phyloP scores from a whole-genome alignment of 768 basidiomycete species.

The Coprinopsis sp. region DNA sequence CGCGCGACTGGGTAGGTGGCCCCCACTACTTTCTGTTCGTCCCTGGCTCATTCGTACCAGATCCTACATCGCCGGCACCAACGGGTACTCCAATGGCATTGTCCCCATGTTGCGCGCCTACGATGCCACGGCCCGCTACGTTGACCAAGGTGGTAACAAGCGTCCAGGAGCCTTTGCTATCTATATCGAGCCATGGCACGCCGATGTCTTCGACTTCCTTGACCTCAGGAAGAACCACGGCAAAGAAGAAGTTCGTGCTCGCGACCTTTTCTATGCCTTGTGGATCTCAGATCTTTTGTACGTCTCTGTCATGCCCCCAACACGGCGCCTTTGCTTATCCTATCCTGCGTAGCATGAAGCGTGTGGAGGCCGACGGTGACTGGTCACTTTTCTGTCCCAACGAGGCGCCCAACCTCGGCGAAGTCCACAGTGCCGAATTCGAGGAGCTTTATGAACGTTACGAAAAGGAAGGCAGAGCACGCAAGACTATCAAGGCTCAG shows the following conservation, averaged over 20 bases:
- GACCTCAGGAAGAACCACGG: conserved; percentile 99
- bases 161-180: conserved; percentile 98
- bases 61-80: conserved; percentile 98
- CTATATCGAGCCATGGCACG: conserved; percentile 99
- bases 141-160: conserved; percentile 99
- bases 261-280: conserved; percentile 95
- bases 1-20: conserved; percentile 81
- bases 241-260: conserved; percentile 94
- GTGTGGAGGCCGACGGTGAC: conserved; percentile 81
- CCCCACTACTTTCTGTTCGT: not conserved
- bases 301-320: conserved; percentile 21
- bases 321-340: not conserved
- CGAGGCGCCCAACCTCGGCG: conserved; percentile 86
- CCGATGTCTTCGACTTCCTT: conserved; percentile 95
- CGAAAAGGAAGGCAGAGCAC: conserved; percentile 84
- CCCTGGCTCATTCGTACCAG: conserved; percentile 32
- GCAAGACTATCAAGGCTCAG: conserved; percentile 85
- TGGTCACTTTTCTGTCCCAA: conserved; percentile 99
- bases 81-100: conserved; percentile 98
- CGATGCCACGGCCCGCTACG: conserved; percentile 97
- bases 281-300: conserved; percentile 98
- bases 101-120: conserved; percentile 98
- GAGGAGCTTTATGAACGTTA: conserved; percentile 82
- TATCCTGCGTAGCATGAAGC: conserved; percentile 72
- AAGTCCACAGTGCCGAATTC: conserved; percentile 88